phyloP scores from a whole-genome alignment of 2,329 filamentous ascomycete genomes.

The Scleromitrula shiraiana region DNA sequence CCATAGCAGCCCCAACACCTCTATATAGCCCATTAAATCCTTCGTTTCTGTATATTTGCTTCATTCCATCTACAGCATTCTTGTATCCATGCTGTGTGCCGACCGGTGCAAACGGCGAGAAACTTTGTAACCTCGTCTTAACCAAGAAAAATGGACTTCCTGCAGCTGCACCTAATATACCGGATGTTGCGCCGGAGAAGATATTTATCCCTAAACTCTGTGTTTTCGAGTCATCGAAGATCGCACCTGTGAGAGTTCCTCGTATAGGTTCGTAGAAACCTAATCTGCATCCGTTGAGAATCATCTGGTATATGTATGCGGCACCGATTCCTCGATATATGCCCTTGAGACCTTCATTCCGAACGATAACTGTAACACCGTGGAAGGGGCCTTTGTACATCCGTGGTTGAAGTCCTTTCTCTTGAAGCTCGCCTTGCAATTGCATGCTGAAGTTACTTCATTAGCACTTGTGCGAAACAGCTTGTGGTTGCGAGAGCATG shows the following conservation, averaged over 20 bases:
- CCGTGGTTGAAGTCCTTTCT: conserved; percentile 74
- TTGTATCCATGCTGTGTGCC: conserved; percentile 94
- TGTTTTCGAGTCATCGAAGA: conserved; percentile 64
- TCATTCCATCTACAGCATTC: conserved; percentile 75
- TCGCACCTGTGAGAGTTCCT: conserved; percentile 54
- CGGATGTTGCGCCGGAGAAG: conserved; percentile 81
- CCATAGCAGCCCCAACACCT: conserved; percentile 88
- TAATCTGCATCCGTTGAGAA: conserved; percentile 91
- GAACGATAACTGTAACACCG: conserved; percentile 80
- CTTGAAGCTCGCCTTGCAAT: conserved; percentile 88
- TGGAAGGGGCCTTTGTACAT: conserved; percentile 89
- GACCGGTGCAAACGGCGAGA: conserved; percentile 83
- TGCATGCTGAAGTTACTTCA: conserved; percentile 59
- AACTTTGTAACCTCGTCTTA: conserved; percentile 93
- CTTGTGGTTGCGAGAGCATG: not conserved
- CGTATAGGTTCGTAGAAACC: conserved; percentile 98
- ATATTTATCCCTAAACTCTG: conserved; percentile 91
- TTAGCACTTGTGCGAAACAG: conserved; percentile 10
- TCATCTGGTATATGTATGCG: conserved; percentile 92
- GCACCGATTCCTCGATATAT: conserved; percentile 84
- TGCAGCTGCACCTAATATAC: conserved; percentile 83
- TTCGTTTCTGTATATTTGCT: conserved; percentile 69
- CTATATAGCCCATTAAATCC: conserved; percentile 78
- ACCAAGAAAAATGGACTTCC: conserved; percentile 97
- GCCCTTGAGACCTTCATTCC: conserved; percentile 80